Percentiles rank a stretch among this genome's conserved stretches.
phyloP scores from a whole-genome alignment of 23 red algal genomes.

The Gracilaria gracilis region DNA sequence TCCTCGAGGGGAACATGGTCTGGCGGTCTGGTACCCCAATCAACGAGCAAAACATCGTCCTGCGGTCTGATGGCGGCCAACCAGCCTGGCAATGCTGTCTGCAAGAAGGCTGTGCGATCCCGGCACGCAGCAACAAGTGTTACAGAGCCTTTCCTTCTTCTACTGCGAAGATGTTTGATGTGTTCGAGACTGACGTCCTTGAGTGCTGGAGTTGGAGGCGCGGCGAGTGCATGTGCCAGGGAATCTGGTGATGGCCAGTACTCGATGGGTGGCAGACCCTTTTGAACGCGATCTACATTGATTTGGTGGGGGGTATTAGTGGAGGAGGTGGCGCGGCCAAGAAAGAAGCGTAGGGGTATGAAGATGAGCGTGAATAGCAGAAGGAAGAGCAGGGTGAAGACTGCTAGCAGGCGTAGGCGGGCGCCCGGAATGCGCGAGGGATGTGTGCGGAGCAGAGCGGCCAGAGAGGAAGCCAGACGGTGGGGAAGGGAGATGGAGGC shows the following conservation, averaged over 20 bases:
- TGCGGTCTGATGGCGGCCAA: conserved; percentile 11
- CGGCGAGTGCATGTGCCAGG: conserved; percentile 16
- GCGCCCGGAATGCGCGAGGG: conserved; percentile 9
- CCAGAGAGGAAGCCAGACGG: conserved; percentile 34
- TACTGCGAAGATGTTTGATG: conserved; percentile 32
- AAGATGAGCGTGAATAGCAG: conserved; percentile 46
- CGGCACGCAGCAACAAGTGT: conserved; percentile 62
- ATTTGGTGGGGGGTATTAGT: background rate
- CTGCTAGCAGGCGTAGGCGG: conserved; percentile 11
- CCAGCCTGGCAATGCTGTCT: conserved; percentile 68
- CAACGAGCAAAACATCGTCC: conserved; percentile 74
- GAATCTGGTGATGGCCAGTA: conserved; percentile 54
- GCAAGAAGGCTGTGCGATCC: conserved; percentile 71
- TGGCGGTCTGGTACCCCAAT: conserved; percentile 68
- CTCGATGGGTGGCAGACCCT: conserved; percentile 20
- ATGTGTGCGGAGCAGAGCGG: conserved; percentile 5
- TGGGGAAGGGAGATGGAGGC: conserved; percentile 5
- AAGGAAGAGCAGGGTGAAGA: conserved; percentile 47
- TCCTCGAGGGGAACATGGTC: conserved; percentile 65
- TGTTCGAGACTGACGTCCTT: conserved; percentile 7
- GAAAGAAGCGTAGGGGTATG: conserved; percentile 38
- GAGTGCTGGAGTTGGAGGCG: conserved; percentile 34
- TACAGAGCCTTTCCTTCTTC: conserved; percentile 34
- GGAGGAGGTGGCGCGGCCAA: conserved; percentile 13
- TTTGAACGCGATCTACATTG: conserved; percentile 55